Conservation (phyloP, 73 alveolate genomes). For the Tetrahymena borealis region DNA sequence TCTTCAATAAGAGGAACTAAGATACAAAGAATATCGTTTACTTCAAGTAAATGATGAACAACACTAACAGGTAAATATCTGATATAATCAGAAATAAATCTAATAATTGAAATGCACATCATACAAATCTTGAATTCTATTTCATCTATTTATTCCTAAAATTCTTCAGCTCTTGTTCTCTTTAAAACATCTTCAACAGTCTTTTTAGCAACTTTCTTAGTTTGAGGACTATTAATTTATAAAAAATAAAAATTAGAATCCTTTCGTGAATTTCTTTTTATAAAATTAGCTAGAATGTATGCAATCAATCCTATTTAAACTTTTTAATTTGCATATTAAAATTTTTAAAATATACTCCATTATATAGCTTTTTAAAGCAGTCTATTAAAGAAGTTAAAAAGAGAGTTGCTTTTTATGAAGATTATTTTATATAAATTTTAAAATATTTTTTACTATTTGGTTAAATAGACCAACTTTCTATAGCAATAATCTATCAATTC, state of each 20-base stretch:
- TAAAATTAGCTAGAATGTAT: too few species aligned
- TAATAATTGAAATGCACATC: slow-evolving; percentile 81
- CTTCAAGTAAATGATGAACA: slow-evolving; percentile 95
- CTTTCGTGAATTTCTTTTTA: too few species aligned
- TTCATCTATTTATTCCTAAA: slow-evolving; percentile 75
- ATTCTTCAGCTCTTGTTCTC: slow-evolving; percentile 75
- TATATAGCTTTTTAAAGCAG: slow-evolving; percentile 12
- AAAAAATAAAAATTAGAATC: too few species aligned
- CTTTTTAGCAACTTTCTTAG: slow-evolving; percentile 43
- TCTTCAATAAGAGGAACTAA: slow-evolving; percentile 97
- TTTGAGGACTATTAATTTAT: slow-evolving; percentile 19
- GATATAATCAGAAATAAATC: slow-evolving; percentile 96
- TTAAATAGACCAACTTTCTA: slow-evolving; percentile 68
- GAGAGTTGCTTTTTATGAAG: too few species aligned
- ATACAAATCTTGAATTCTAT: slow-evolving; percentile 57
- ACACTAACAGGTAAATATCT: slow-evolving; percentile 92
- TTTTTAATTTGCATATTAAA: too few species aligned
- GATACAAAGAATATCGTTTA: slow-evolving; percentile 93
- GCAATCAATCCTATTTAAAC: too few species aligned
- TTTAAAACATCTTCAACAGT: slow-evolving; percentile 57
- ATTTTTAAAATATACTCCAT: too few species aligned
- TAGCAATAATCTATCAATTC: slow-evolving; percentile 96
- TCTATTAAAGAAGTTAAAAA: slow-evolving; percentile 38
- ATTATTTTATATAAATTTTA: too few species aligned
- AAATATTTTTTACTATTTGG: slow-evolving; percentile 49